Evolutionary conservation across 2,329 filamentous ascomycete species (phyloP), one percentile per base, ranked within the genome.

Genomic region (Penicillium aurantiogriseum): DNA sequence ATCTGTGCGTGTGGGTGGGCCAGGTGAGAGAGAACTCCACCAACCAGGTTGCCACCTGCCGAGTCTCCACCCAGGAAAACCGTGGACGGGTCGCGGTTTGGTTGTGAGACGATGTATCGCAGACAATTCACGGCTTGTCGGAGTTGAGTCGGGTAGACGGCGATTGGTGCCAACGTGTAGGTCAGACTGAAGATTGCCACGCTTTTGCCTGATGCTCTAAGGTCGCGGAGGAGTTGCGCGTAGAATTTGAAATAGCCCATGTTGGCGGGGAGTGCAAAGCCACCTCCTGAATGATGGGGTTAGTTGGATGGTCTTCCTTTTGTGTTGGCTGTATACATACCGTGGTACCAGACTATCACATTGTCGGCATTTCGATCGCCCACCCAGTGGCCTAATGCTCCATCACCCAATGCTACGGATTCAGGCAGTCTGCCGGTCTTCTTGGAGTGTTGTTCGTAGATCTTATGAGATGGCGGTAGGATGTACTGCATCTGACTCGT

Each of bases 1-100:
- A 85, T 77, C 1, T 80, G 74, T 0, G 82, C 77, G 58, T 86
- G 84, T 0, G 85, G 83, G 64, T 88, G 85, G 0, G 74, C 69
- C 19, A 76, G 52, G 56, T 78, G 76, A 9, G 74, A 75, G 25
- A 78, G 67, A 1, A 77, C 68, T 9, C 69, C 71, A 31, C 72
- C 61, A 31, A 72, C 73, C 8, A 79, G 70, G 40, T 79, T 79
- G 1, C 74, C 77, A 13, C 77, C 77, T 0, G 77, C 77, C 0
- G 76, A 78, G 57, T 79, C 77, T n/a, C 77, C 77, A 42, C 71
- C 77, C 3, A 79, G 67, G 36, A 76, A 68, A 51, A 79, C 66
- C 13, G 71, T 70, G 1, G 64, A 64, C 2, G 74, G 70, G 74
- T 69, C 64, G 33, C 72, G 74, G 49, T 66, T 58, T 33, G 69